A percentile compares a stretch with the other conserved stretches of the same genome.
phyloP scores from a whole-genome alignment of 768 basidiomycete species.

The Calvatia gigantea region DNA sequence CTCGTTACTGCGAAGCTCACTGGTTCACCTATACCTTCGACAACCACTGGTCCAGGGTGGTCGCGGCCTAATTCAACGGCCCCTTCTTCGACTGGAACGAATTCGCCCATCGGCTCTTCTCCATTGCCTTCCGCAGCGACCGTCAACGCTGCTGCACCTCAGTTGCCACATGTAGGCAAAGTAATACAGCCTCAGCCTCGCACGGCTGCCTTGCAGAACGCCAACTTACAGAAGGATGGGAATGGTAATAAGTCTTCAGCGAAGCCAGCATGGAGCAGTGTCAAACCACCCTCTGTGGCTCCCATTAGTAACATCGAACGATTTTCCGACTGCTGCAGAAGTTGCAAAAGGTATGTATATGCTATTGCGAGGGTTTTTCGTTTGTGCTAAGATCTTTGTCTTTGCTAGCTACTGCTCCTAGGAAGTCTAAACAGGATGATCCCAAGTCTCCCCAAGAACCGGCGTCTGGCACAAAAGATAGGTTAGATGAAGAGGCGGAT shows the following conservation, averaged over 20 bases:
- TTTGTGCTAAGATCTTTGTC: slow-evolving; percentile 8
- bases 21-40: slow-evolving; percentile 50
- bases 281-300: slow-evolving; percentile 39
- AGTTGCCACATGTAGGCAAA: slow-evolving; percentile 56
- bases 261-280: slow-evolving; percentile 74
- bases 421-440: slow-evolving; percentile 35
- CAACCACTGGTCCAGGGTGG: slow-evolving; percentile 56
- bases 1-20: slow-evolving; percentile 89
- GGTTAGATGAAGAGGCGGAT: slow-evolving; percentile 79
- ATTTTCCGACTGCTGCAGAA: slow-evolving; percentile 97
- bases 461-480: slow-evolving; percentile 46
- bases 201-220: slow-evolving; percentile 28
- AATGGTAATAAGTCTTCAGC: slow-evolving; percentile 28
- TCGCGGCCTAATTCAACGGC: slow-evolving; percentile 75
- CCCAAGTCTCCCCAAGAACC: slow-evolving; percentile 45
- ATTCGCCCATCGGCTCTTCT: slow-evolving; percentile 42
- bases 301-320: slow-evolving; percentile 48
- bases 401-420: slow-evolving; percentile 25
- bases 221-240: slow-evolving; percentile 29
- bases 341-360: slow-evolving; percentile 72
- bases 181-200: slow-evolving; percentile 68
- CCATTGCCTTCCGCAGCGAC: slow-evolving; percentile 35
- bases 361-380: neutral
- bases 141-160: slow-evolving; percentile 36
- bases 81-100: slow-evolving; percentile 45